Base-by-base conservation (phyloP, 2,329 filamentous ascomycete genomes). In the Harringtonia aguacate region DNA sequence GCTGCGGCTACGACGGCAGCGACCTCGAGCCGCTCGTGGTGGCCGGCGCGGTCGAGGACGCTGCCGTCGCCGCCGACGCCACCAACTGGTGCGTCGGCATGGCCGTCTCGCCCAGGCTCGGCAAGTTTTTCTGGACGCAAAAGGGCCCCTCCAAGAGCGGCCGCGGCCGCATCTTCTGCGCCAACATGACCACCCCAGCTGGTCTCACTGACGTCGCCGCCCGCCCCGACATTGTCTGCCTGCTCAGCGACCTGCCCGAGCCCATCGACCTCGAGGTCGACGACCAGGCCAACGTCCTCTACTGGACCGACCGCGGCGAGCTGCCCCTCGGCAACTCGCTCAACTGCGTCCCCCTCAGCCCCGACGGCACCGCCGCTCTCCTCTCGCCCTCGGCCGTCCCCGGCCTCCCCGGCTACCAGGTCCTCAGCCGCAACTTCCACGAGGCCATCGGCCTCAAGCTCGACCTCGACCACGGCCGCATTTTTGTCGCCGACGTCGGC, bases 301-400 rank as follows among this genome's bases (percentile, higher is more conserved):
- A 75, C 55, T 80, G 76, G 77, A 78, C 76, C 0, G 77, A 80
- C 49, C 62, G 77, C 0, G 77, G 76, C 4, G 76, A 80, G 49
- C 56, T 70, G 1, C 75, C 75, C 0, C 53, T 57, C 9, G 76
- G 76, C 0, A 77, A 75, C 52, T 67, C 66, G 12, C 48, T 80
- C 46, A 75, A 77, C 52, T 55, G 62, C 7, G 59, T 58, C 2
- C 48, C 30, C 22, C 53, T 43, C 7, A 27, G 7, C 24, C 7
- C 24, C 24, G 24, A 27, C 44, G 46, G 50, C 14, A 41, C 31
- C 27, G 50, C 15, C 42, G 50, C 49, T 18, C 49, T 53, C 12
- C 24, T 38, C 3, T 24, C n/a, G 15, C 7, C 18, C 6, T 8
- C 36, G 22, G 24, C 22, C 24, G 24, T 27, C 13, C 15, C 39